Conservation (phyloP, 495 filamentous ascomycete species). For the Choiromyces venosus region DNA sequence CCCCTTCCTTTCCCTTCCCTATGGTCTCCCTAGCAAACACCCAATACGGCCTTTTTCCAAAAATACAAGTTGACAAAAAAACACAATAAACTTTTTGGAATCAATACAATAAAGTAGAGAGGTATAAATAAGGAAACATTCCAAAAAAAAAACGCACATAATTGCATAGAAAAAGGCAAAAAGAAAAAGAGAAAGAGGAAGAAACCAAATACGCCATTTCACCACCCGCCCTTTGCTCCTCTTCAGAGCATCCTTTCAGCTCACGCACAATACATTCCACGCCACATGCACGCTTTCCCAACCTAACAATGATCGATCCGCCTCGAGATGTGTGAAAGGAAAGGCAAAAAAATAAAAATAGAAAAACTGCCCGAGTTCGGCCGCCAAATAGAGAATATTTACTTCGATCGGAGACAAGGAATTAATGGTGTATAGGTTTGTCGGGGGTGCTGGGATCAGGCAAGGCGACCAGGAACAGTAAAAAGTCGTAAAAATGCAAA, state of each 20-base stretch:
- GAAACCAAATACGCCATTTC: constrained; percentile 33
- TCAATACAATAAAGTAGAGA: neutral
- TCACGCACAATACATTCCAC: constrained; percentile 5
- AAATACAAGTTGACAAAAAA: neutral
- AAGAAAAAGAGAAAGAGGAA: constrained; percentile 8
- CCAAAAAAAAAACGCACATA: neutral
- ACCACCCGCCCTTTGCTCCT: constrained; percentile 2
- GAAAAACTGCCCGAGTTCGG: constrained; percentile 12
- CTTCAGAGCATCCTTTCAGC: neutral
- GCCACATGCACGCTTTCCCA: constrained; percentile 24
- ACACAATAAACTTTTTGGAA: neutral
- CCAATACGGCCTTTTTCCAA: neutral
- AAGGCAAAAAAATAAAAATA: constrained; percentile 29
- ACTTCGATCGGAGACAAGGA: constrained; percentile 24
- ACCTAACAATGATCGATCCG: constrained; percentile 24
- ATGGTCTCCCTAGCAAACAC: neutral
- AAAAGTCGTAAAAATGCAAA: constrained; percentile 29
- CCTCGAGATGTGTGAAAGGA: constrained; percentile 22
- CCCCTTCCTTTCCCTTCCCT: neutral
- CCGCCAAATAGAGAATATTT: neutral
- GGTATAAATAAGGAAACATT: neutral
- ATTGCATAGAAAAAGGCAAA: neutral
- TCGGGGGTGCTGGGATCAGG: constrained; percentile 28
- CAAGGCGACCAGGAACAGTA: constrained; percentile 27
- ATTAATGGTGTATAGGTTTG: constrained; percentile 31